A percentile compares a stretch with the other conserved stretches of the same genome.
Conservation (phyloP, 139 green algal species). For the Asterochloris sp. region DNA sequence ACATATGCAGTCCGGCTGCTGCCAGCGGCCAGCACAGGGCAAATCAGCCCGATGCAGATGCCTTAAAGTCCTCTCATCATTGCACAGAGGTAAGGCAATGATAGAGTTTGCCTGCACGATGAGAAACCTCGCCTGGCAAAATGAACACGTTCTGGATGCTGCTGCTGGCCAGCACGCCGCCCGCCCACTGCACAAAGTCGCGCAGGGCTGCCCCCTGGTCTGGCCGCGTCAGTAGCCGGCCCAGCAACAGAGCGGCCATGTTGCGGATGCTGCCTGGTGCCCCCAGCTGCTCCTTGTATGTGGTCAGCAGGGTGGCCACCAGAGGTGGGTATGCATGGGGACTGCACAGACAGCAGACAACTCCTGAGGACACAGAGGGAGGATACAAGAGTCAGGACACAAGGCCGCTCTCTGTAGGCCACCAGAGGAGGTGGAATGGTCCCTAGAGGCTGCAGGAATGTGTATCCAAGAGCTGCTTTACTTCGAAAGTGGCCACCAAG, state of each 20-base stretch:
- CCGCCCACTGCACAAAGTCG: slow-evolving; percentile 70
- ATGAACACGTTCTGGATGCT: slow-evolving; percentile 47
- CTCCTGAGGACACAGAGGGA: background rate
- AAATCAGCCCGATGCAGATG: too few species aligned
- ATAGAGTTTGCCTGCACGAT: too few species aligned
- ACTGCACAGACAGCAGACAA: background rate
- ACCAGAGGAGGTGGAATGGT: too few species aligned
- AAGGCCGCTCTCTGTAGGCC: too few species aligned
- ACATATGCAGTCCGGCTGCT: too few species aligned
- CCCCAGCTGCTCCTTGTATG: slow-evolving; percentile 65
- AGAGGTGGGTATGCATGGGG: background rate
- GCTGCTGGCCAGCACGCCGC: slow-evolving; percentile 29
- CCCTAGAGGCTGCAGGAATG: too few species aligned
- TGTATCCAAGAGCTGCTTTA: too few species aligned
- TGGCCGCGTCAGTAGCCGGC: slow-evolving; percentile 80
- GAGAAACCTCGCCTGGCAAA: slow-evolving; percentile 41
- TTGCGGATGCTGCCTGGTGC: slow-evolving; percentile 65
- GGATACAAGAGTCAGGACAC: background rate
- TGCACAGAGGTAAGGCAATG: too few species aligned
- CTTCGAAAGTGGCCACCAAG: too few species aligned
- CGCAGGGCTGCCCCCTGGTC: slow-evolving; percentile 71
- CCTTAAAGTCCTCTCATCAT: too few species aligned
- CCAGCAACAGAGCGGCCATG: slow-evolving; percentile 80
- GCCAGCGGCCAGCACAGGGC: too few species aligned
- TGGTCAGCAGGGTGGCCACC: slow-evolving; percentile 47